Evolutionary conservation across 2,329 filamentous ascomycete genomes (phyloP), one percentile per base, ranked within the genome.

Genomic region (Ascochyta pisi): DNA sequence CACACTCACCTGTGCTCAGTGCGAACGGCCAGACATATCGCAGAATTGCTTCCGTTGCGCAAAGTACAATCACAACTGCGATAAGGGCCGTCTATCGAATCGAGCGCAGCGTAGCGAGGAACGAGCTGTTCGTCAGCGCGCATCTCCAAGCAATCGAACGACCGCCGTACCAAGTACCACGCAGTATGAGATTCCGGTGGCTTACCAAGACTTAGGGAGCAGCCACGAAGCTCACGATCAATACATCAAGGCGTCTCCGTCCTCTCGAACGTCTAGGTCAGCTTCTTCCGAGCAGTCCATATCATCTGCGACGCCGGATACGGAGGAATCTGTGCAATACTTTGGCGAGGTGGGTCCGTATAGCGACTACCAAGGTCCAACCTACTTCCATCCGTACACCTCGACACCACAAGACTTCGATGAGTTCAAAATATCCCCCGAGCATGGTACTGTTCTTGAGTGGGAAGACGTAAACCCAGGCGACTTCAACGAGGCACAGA

Each of bases 31-130:
- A 26, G 26, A 40, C 13, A 26, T 13, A 24, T 39, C 35, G 41
- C 49, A 52, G 19, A 40, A 45, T 4, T 40, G 49, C 12, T 10
- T 45, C 6, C 41, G 49, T 22, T 52, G 49, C 34, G 27, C 40
- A 27, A 52, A 24, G 19, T 45, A 34, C 41, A 45, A 40, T 9
- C 35, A 52, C 6, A 19, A 34, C 9, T 52, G 41, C 19, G 49
- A 52, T 35, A 8, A 26, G 15, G 41, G 49, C 9, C 49, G 49
- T 15, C 5, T 40, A 26, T 52, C 49, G 4, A 40, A 45, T 6
- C 49, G 49, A 15, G 49, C 49, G 26, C 49, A 45, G 16, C 41
- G 49, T 1, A 45, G 34, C 5, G 26, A 45, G n/a, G 45, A 24
- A 34, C 16, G 13, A 4, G 6, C 35, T 40, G 34, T 23, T 19